phyloP scores from a whole-genome alignment of 2,329 filamentous ascomycete species.

The Ophiostoma perfectum region DNA sequence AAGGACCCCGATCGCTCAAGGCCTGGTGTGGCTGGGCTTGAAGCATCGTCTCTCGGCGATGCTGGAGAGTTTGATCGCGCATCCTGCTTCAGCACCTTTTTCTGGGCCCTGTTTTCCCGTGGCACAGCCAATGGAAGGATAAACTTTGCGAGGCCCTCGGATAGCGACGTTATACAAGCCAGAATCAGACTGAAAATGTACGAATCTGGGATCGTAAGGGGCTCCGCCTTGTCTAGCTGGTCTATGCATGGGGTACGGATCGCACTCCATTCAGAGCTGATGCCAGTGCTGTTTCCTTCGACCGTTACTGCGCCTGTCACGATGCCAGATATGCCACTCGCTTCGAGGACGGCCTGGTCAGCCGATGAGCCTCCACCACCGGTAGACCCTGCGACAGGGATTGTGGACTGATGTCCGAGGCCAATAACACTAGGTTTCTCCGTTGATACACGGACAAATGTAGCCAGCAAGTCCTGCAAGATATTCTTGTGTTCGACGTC shows the following conservation, averaged over 20 bases:
- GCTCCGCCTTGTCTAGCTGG: constrained; percentile 85
- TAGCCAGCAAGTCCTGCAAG: constrained; percentile 74
- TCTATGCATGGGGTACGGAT: constrained; percentile 86
- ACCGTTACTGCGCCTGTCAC: constrained; percentile 67
- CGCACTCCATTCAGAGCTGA: constrained; percentile 87
- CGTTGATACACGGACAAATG: constrained; percentile 85
- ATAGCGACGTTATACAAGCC: constrained; percentile 82
- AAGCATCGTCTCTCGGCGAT: constrained; percentile 26
- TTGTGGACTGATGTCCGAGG: constrained; percentile 79
- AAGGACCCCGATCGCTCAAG: constrained; percentile 61
- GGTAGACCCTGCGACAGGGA: constrained; percentile 59
- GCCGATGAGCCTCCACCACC: constrained; percentile 53
- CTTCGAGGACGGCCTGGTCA: constrained; percentile 85
- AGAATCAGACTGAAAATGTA: constrained; percentile 89
- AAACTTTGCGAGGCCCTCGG: constrained; percentile 88
- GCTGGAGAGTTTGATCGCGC: constrained; percentile 41
- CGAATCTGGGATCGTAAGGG: constrained; percentile 78
- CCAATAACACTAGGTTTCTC: constrained; percentile 89
- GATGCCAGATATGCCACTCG: constrained; percentile 79
- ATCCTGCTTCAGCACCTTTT: constrained; percentile 44
- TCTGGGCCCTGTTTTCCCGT: constrained; percentile 55
- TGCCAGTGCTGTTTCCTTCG: constrained; percentile 65
- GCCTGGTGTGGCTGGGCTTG: constrained; percentile 25
- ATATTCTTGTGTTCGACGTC: constrained; percentile 67
- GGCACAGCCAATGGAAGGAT: constrained; percentile 86